Conservation (phyloP, 164 flowering plant species). For the Berberis vulgaris region DNA sequence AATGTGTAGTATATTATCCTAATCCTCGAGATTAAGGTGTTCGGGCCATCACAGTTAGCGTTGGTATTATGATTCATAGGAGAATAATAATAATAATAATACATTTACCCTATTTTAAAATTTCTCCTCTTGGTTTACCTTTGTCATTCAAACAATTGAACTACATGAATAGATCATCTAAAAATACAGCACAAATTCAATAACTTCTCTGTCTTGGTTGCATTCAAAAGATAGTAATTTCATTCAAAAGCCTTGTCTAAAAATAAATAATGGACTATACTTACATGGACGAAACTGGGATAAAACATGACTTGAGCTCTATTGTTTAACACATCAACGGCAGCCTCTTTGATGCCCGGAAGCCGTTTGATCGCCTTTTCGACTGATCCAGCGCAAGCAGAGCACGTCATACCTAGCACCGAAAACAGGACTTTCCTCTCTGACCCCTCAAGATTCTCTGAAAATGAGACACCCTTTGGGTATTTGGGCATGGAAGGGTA, state of each 20-base stretch:
- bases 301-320: slow-evolving; percentile 59
- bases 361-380: slow-evolving; percentile 77
- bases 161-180: no score
- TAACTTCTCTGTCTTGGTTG: no score
- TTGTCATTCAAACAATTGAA: no score
- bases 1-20: no score
- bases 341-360: slow-evolving; percentile 71
- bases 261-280: slow-evolving; percentile 8
- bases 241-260: background rate
- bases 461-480: slow-evolving; percentile 35
- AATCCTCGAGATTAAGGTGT: no score
- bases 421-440: slow-evolving; percentile 47
- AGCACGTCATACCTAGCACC: slow-evolving; percentile 76
- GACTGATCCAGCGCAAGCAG: slow-evolving; percentile 83
- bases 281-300: slow-evolving; percentile 58
- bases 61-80: no score
- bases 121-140: no score
- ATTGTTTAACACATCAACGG: slow-evolving; percentile 63
- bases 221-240: no score
- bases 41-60: no score
- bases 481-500: slow-evolving; percentile 67
- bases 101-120: no score
- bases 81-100: no score
- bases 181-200: no score
- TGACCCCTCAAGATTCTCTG: slow-evolving; percentile 20